Percentiles rank a stretch among this genome's conserved stretches.
Conservation (phyloP, 345 rosid species). For the Clausena lansium region DNA sequence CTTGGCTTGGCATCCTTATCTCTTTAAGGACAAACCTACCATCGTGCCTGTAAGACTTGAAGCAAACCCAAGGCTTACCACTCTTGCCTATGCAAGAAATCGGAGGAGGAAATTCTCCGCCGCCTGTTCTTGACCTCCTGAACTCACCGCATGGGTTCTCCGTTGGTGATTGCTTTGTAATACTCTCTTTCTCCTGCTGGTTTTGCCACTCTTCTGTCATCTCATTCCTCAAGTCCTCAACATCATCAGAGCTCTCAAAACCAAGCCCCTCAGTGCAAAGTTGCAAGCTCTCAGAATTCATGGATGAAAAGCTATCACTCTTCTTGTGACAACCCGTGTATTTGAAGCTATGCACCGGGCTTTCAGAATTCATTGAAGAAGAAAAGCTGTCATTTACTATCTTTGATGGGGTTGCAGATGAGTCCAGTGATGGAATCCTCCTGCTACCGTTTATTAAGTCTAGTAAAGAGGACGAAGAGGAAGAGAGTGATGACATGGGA, state of each 20-base stretch:
- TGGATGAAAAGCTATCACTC: slow-evolving; percentile 35
- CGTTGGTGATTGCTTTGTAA: slow-evolving; percentile 3
- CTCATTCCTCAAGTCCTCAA: slow-evolving; percentile 47
- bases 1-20: slow-evolving; percentile 67
- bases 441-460: slow-evolving; percentile 17
- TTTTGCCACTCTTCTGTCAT: slow-evolving; percentile 30
- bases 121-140: slow-evolving; percentile 29
- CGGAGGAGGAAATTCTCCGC: slow-evolving; percentile 70
- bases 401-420: slow-evolving; percentile 11
- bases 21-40: slow-evolving; percentile 83
- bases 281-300: slow-evolving; percentile 58
- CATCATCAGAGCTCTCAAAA: slow-evolving; percentile 73
- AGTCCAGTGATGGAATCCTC: slow-evolving; percentile 9
- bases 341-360: neutral
- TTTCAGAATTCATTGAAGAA: neutral
- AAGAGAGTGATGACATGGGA: neutral
- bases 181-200: slow-evolving; percentile 23
- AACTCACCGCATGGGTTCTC: slow-evolving; percentile 23
- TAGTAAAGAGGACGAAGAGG: slow-evolving; percentile 25
- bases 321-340: slow-evolving; percentile 27
- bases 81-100: slow-evolving; percentile 61
- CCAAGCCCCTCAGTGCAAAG: slow-evolving; percentile 91
- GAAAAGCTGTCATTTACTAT: neutral
- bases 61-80: slow-evolving; percentile 69
- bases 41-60: slow-evolving; percentile 71